Evolutionary conservation across 2,329 filamentous ascomycete genomes (phyloP).

Genomic region (Dactylellina cionopaga): DNA sequence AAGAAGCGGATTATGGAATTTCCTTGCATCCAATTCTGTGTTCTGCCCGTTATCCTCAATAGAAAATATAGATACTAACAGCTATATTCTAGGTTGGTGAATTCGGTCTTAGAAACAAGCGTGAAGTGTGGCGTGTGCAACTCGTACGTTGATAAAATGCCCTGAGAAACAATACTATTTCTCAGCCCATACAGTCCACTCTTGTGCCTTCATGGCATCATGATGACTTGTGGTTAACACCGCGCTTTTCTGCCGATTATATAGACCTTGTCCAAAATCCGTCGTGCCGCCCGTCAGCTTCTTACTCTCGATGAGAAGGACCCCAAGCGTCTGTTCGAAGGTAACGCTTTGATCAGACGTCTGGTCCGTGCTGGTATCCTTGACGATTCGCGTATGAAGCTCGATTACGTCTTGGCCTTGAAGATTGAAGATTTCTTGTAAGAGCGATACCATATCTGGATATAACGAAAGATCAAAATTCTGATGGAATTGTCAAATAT

Average conservation of each 20-base stretch:
- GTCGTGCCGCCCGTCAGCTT: slow-evolving; percentile 99
- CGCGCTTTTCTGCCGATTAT: slow-evolving; percentile 12
- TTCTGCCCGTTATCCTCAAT: background rate
- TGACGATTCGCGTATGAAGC: slow-evolving; percentile 99
- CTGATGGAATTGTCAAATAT: slow-evolving; percentile 7
- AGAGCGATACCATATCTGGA: background rate
- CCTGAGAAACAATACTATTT: slow-evolving; percentile 35
- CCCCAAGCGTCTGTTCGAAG: slow-evolving; percentile 99
- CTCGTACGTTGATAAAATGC: slow-evolving; percentile 64
- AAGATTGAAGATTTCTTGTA: slow-evolving; percentile 99
- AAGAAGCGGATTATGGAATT: slow-evolving; percentile 26
- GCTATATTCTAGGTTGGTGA: slow-evolving; percentile 73
- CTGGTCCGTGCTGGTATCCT: slow-evolving; percentile 99
- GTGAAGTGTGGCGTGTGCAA: slow-evolving; percentile 99
- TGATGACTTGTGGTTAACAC: slow-evolving; percentile 52
- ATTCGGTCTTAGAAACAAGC: slow-evolving; percentile 99
- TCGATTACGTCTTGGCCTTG: slow-evolving; percentile 99
- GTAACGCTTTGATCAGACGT: slow-evolving; percentile 99
- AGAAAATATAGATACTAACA: slow-evolving; percentile 18
- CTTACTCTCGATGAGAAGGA: slow-evolving; percentile 99
- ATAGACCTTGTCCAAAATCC: slow-evolving; percentile 95
- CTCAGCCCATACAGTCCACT: slow-evolving; percentile 53
- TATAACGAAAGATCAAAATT: slow-evolving; percentile 4
- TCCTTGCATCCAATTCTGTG: slow-evolving; percentile 3
- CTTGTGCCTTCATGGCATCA: slow-evolving; percentile 53